Percentiles rank a stretch among this genome's conserved stretches.
Evolutionary conservation across 805 yeast genomes (phyloP).

Genomic region (Kodamaea leandrae): DNA sequence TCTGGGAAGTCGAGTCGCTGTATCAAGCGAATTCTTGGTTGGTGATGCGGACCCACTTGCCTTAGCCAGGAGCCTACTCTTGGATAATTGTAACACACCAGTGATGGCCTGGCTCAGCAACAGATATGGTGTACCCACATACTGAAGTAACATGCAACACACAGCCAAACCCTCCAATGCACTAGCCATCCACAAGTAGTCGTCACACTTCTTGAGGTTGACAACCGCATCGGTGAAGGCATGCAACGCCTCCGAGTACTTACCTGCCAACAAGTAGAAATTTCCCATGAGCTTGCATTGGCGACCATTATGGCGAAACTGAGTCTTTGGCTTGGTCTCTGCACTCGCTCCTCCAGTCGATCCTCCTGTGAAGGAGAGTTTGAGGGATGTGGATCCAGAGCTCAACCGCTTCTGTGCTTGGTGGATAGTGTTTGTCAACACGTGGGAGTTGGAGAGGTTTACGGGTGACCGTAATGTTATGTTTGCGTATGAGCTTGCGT

Average conservation of each 20-base stretch:
- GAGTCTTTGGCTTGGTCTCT: conserved; percentile 35
- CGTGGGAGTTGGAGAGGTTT: conserved; percentile 51
- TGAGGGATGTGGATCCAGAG: conserved; percentile 36
- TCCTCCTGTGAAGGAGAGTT: conserved; percentile 25
- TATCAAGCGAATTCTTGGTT: conserved; percentile 48
- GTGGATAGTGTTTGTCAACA: conserved; percentile 37
- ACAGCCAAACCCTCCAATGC: conserved; percentile 81
- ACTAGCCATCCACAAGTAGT: conserved; percentile 84
- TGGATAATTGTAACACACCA: conserved; percentile 31
- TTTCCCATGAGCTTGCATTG: conserved; percentile 73
- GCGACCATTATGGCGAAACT: conserved; percentile 61
- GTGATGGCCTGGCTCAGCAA: conserved; percentile 39
- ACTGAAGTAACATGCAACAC: conserved; percentile 58
- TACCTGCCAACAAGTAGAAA: conserved; percentile 77
- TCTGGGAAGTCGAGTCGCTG: conserved; percentile 8
- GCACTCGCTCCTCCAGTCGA: conserved; percentile 9
- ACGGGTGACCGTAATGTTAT: conserved; percentile 84
- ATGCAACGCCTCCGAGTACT: conserved; percentile 64
- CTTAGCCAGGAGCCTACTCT: conserved; percentile 21
- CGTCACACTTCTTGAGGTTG: conserved; percentile 59
- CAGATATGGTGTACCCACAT: conserved; percentile 51
- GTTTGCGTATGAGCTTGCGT: conserved; percentile 71
- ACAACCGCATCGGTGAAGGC: conserved; percentile 73
- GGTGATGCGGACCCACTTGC: conserved; percentile 16
- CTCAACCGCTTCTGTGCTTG: conserved; percentile 43